Base-by-base conservation (phyloP, 1,139 yeast genomes). In the Scheffersomyces parashehatae region DNA sequence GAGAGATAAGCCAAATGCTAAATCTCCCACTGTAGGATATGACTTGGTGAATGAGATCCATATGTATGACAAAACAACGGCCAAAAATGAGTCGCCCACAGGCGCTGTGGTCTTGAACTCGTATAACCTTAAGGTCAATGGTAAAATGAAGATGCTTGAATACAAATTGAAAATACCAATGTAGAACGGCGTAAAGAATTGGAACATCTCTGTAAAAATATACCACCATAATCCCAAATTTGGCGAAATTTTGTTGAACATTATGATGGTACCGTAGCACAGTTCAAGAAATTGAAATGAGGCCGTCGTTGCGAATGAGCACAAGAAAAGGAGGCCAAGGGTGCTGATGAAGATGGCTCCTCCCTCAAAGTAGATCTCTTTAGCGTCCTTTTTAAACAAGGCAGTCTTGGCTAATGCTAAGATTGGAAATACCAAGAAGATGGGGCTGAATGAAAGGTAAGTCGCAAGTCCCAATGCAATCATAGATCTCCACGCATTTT, bases 191-290 rank as follows among this genome's bases (percentile, higher is more conserved):
- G 86, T 78, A 73, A 93, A 93, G 58, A 83, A 88, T 43, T 85
- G 95, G 67, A 93, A 93, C 83, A 93, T 88, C 62, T 93, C 99
- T 28, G 95, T 86, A 70, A 93, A 93, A 55, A 91, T 82, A 68
- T 93, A 93, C 99, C 99, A 93, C 99, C 99, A 93, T 33, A 93
- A 72, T 0, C 99, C 99, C 50, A 93, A 67, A 63, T 90, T 90
- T 16, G 97, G 96, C 5, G 82, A 75, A 50, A 89, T 80, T 50
- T 88, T 89, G 39, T 75, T 75, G 55, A 88, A 84, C 29, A 73
- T 67, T 6, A 89, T 57, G 8, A 81, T 68, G 0, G 84, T 75
- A 12, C 85, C 82, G 58, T 85, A 88, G 48, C 88, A 82, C 36
- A 82, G 77, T 13, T 64, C 58, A 3, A 89, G 39, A 56, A 86